phyloP scores from a whole-genome alignment of 1,284 basidiomycete species.

The Porodaedalea pini region DNA sequence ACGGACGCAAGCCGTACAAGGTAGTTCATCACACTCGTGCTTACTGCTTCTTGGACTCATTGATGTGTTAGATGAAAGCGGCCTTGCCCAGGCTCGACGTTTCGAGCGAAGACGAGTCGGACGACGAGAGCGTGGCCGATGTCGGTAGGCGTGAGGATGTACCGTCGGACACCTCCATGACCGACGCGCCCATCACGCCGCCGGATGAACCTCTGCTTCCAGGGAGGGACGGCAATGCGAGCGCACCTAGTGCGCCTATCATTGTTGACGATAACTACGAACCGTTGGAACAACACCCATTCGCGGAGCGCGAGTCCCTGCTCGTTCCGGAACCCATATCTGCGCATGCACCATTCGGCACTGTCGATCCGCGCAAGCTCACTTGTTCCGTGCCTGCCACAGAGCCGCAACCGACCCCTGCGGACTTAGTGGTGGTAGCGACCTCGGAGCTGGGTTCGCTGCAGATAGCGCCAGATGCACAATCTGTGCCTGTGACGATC shows the following conservation, averaged over 20 bases:
- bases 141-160: neutral
- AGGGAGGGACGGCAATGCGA: neutral
- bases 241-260: neutral
- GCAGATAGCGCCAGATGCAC: too few relatives aligned
- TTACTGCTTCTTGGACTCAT: neutral
- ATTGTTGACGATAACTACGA: neutral
- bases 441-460: too few relatives aligned
- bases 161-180: neutral
- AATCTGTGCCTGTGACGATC: too few relatives aligned
- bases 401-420: neutral
- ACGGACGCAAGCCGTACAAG: slow-evolving; percentile 9
- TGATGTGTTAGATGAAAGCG: neutral
- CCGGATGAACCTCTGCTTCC: neutral
- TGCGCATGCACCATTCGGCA: neutral
- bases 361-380: neutral
- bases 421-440: neutral
- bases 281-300: neutral
- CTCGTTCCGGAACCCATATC: neutral
- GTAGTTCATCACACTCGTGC: too few relatives aligned
- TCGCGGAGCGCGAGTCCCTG: too few relatives aligned
- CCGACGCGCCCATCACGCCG: neutral
- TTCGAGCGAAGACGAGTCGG: neutral
- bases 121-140: neutral
- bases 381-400: neutral
- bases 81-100: neutral